Base-by-base conservation (phyloP, 495 filamentous ascomycete species). In the Margaritispora aquatica region DNA sequence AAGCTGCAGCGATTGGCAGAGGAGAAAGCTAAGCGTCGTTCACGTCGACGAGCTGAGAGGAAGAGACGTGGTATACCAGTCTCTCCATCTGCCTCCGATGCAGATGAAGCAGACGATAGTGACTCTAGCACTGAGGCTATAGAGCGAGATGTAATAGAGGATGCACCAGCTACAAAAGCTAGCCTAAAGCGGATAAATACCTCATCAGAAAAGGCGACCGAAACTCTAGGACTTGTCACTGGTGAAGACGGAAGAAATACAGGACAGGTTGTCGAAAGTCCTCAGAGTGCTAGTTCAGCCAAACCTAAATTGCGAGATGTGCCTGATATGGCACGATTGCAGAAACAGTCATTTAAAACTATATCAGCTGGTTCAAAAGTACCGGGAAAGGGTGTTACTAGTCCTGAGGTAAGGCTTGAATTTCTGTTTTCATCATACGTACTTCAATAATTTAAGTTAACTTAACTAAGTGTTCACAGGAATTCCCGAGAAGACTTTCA, bases 31-130 rank as follows among this genome's bases (percentile, higher is more conserved):
- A 64, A 74, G 5, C 74, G 83, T n/a, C 78, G 76, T 54, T 66
- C 59, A 52, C 78, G 74, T 54, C 73, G 82, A 31, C 74, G 76
- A 58, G 72, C 58, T 13, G 83, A 82, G 52, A 63, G 63, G 26
- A 63, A 55, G 51, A 52, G 21, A 19, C 21, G 29, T 0, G 34
- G 50, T 3, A 41, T 29, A 26, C 34, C 23, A n/a, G 53, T 54
- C 8, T 55, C 51, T 13, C 4, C 55, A 21, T 38, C 55, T 20
- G 59, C 44, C 23, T 29, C 17, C 38, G 8, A 44, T 9, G 15
- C 20, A 24, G 41, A 54, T 0, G 31, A 26, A 20, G 46, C 27
- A n/a, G 31, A 48, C 20, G 57, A 58, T 26, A 62, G 56, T 34
- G 63, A 65, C 24, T 65, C 59, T 27, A 59, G 29, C 20, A 21